Evolutionary conservation across 2,329 filamentous ascomycete genomes (phyloP).

Genomic region (Pseudogymnoascus sp.): DNA sequence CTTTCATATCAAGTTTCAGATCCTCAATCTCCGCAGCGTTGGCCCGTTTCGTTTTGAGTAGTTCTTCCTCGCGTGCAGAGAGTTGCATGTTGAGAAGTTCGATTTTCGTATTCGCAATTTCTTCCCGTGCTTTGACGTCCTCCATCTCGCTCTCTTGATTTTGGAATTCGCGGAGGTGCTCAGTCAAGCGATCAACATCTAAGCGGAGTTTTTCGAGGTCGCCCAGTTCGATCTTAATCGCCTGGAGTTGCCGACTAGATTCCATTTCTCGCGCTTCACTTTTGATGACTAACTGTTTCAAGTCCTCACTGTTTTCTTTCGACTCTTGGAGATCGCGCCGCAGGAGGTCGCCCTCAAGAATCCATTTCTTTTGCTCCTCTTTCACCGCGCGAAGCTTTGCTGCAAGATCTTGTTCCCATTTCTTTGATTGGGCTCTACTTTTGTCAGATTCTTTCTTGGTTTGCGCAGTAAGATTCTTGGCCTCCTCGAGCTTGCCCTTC

Average conservation of each 20-base stretch:
- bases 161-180: slow-evolving; percentile 55
- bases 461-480: slow-evolving; percentile 62
- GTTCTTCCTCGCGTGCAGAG: slow-evolving; percentile 42
- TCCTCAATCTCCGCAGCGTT: slow-evolving; percentile 43
- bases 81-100: slow-evolving; percentile 54
- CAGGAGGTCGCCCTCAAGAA: slow-evolving; percentile 48
- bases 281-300: slow-evolving; percentile 59
- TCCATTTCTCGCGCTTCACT: slow-evolving; percentile 62
- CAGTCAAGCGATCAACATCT: slow-evolving; percentile 54
- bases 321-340: slow-evolving; percentile 51
- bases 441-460: slow-evolving; percentile 66
- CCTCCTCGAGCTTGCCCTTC: slow-evolving; percentile 65
- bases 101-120: slow-evolving; percentile 51
- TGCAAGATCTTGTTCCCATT: slow-evolving; percentile 67
- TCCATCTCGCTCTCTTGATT: slow-evolving; percentile 56
- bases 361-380: slow-evolving; percentile 63
- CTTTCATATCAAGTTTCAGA: slow-evolving; percentile 30
- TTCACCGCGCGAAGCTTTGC: slow-evolving; percentile 58
- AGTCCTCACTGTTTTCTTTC: slow-evolving; percentile 53
- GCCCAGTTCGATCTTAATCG: slow-evolving; percentile 52
- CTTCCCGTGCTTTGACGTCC: slow-evolving; percentile 48
- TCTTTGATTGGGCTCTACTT: slow-evolving; percentile 65
- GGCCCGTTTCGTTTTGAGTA: slow-evolving; percentile 33
- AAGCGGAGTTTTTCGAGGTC: slow-evolving; percentile 53
- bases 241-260: slow-evolving; percentile 56